These are phyloP conservation scores for Neurospora sp. DNA, from an alignment of 495 filamentous ascomycete species.

Conservation along the genomic window DNA sequence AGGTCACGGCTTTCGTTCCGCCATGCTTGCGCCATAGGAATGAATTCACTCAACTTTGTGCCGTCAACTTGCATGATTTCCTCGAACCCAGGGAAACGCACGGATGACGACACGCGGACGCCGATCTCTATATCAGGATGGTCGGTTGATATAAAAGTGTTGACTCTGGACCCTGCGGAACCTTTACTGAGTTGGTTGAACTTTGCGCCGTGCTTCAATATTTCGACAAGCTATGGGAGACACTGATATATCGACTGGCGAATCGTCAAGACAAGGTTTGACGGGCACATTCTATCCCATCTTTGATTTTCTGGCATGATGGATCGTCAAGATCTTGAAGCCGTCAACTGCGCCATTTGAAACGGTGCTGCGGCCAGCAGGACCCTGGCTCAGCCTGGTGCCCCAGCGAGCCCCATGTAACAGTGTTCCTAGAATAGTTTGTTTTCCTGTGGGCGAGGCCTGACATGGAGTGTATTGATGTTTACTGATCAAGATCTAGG, in stretches of 20 bases:
- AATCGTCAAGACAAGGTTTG: neutral
- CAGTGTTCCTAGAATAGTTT: neutral
- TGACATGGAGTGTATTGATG: neutral
- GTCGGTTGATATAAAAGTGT: neutral
- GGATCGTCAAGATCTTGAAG: neutral
- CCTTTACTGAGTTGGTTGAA: neutral
- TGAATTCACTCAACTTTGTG: neutral
- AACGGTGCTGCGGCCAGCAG: neutral
- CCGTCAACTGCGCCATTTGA: neutral
- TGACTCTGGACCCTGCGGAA: neutral
- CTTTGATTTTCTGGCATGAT: neutral
- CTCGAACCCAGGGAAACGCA: neutral
- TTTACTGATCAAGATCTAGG: neutral
- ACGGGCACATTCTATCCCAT: neutral
- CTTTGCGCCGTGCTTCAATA: too few relatives aligned
- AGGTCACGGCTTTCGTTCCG: neutral
- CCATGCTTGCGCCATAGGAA: neutral
- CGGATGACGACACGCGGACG: neutral
- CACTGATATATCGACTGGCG: neutral
- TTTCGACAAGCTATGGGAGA: too few relatives aligned
- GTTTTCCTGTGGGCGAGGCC: neutral
- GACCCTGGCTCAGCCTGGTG: neutral
- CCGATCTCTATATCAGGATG: neutral
- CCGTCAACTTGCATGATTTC: neutral
- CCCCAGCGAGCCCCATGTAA: neutral